Conservation (phyloP, 1,284 basidiomycete species). For the Taiwanofungus camphoratus region DNA sequence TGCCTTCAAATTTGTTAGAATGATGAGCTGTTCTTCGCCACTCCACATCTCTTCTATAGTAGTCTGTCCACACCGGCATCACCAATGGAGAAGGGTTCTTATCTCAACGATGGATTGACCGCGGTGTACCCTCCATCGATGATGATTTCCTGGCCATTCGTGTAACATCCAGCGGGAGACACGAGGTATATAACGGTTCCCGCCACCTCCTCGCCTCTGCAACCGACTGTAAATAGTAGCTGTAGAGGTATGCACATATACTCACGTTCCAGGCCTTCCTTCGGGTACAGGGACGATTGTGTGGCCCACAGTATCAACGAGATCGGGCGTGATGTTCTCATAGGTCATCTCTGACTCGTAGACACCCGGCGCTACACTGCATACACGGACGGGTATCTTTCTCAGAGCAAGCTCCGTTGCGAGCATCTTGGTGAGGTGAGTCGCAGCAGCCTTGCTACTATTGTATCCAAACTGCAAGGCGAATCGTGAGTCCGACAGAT, state of each 20-base stretch:
- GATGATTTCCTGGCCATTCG: conserved; percentile 67
- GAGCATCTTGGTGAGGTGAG: conserved; percentile 69
- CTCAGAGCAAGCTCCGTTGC: conserved; percentile 69
- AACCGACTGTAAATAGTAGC: not conserved
- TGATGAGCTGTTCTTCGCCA: not conserved
- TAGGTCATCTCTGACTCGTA: conserved; percentile 73
- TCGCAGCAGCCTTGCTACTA: conserved; percentile 69
- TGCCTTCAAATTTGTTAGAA: no score
- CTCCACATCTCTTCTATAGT: not conserved
- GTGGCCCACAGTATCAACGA: conserved; percentile 38
- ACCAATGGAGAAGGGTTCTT: no score
- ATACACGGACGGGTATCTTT: conserved; percentile 63
- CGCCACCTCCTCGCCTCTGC: conserved; percentile 64
- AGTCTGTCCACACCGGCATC: not conserved
- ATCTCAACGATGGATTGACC: conserved; percentile 54
- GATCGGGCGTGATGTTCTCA: conserved; percentile 39
- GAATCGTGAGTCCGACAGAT: not conserved
- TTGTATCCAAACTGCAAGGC: conserved; percentile 67
- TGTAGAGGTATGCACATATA: not conserved
- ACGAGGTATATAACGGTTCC: conserved; percentile 70
- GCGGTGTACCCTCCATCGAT: conserved; percentile 69
- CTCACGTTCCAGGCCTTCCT: conserved; percentile 55
- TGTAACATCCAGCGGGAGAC: conserved; percentile 64
- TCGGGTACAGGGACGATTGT: conserved; percentile 55
- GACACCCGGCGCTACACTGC: conserved; percentile 68